phyloP scores from a whole-genome alignment of 2,329 filamentous ascomycete species.

The Neocatenulostroma microsporum region DNA sequence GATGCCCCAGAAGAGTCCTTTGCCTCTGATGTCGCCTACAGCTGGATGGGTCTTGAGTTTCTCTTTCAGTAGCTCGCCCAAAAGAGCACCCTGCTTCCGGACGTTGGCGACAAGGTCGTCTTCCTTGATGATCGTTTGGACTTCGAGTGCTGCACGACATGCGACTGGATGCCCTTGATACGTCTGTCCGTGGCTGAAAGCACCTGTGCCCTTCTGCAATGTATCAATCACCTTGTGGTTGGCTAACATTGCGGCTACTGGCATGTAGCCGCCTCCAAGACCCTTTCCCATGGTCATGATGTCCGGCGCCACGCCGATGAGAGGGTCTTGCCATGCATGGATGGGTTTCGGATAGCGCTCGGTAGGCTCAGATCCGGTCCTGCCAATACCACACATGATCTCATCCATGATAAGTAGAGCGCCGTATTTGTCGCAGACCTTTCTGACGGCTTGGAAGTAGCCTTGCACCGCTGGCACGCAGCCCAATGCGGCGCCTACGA shows the following conservation, averaged over 20 bases:
- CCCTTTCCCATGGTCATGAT: constrained; percentile 61
- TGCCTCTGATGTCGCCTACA: constrained; percentile 55
- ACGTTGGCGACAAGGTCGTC: constrained; percentile 55
- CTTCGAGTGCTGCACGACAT: constrained; percentile 56
- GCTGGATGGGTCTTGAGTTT: constrained; percentile 39
- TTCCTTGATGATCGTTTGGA: constrained; percentile 51
- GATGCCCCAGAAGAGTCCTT: constrained; percentile 52
- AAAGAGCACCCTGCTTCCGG: constrained; percentile 42
- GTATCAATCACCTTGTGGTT: constrained; percentile 44
- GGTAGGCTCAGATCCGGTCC: constrained; percentile 41
- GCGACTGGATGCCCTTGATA: constrained; percentile 55
- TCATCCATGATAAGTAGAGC: constrained; percentile 73
- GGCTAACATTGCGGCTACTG: constrained; percentile 54
- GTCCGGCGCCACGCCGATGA: constrained; percentile 52
- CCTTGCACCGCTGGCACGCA: constrained; percentile 59
- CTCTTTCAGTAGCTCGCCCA: constrained; percentile 40
- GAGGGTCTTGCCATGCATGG: constrained; percentile 53
- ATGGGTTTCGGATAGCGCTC: constrained; percentile 30
- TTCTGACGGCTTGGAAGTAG: constrained; percentile 61
- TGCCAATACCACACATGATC: constrained; percentile 62
- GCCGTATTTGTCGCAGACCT: constrained; percentile 62
- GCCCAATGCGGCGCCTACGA: constrained; percentile 63
- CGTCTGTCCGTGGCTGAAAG: constrained; percentile 55
- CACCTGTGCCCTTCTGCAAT: constrained; percentile 38
- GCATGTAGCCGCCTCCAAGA: constrained; percentile 55